phyloP scores from a whole-genome alignment of 441 rosid species.

The Populus hybrid region DNA sequence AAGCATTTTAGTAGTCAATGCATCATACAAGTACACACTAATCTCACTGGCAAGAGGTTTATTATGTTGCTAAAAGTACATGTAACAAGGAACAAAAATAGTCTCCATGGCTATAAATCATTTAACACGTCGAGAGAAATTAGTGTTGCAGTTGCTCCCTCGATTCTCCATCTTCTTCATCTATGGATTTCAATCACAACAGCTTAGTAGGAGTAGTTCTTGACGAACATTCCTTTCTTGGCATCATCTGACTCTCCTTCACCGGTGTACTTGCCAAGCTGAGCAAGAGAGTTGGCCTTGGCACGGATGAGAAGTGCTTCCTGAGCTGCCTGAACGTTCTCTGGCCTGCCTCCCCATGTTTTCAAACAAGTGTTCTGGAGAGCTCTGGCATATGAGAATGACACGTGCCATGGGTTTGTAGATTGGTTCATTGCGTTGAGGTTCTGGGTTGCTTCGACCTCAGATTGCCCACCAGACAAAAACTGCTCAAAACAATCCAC shows the following conservation, averaged over 20 bases:
- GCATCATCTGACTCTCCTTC: slow-evolving; percentile 96
- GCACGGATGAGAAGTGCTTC: slow-evolving; percentile 65
- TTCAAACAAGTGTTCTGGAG: slow-evolving; percentile 93
- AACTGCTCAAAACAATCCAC: slow-evolving; percentile 43
- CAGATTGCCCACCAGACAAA: slow-evolving; percentile 94
- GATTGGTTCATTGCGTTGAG: slow-evolving; percentile 92
- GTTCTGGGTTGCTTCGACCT: slow-evolving; percentile 91
- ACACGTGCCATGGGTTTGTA: slow-evolving; percentile 88
- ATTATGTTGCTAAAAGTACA: slow-evolving; percentile 35
- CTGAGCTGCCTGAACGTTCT: slow-evolving; percentile 86
- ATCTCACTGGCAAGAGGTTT: slow-evolving; percentile 37
- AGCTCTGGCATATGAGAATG: slow-evolving; percentile 92
- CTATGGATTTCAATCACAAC: background rate
- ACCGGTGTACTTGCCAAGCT: slow-evolving; percentile 88
- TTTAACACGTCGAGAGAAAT: slow-evolving; percentile 15
- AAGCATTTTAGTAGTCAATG: slow-evolving; percentile 9
- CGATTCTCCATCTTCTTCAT: slow-evolving; percentile 11
- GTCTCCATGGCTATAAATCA: slow-evolving; percentile 35
- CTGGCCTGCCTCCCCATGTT: slow-evolving; percentile 87
- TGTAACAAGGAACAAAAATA: slow-evolving; percentile 44
- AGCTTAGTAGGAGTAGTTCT: slow-evolving; percentile 70
- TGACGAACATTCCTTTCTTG: slow-evolving; percentile 83
- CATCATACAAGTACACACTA: slow-evolving; percentile 22
- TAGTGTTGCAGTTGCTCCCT: background rate
- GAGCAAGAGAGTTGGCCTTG: slow-evolving; percentile 83